Evolutionary conservation across 148 eudicot genomes (phyloP).

Genomic region (Vaccinium vitisidaea): DNA sequence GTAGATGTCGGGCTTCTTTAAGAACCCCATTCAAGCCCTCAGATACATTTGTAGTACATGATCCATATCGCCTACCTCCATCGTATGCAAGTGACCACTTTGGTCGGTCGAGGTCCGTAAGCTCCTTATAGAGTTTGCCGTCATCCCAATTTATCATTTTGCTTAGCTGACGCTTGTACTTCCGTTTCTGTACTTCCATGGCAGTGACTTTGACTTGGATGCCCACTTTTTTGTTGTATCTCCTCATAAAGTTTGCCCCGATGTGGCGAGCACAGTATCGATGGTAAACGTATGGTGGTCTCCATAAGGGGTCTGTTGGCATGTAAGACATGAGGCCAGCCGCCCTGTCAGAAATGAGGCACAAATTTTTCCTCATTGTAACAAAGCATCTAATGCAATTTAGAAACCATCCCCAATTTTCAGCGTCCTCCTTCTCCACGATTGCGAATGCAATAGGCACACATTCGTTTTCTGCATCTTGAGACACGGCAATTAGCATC

Average conservation of each 20-base stretch:
- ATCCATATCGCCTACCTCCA: not conserved
- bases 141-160: too few relatives aligned
- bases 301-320: not conserved
- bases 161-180: not conserved
- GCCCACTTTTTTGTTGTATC: not conserved
- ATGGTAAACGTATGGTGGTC: not conserved
- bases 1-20: too few relatives aligned
- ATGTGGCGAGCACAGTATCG: not conserved
- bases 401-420: too few relatives aligned
- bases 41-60: not conserved
- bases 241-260: not conserved
- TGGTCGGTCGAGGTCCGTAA: not conserved
- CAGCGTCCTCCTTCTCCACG: too few relatives aligned
- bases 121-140: too few relatives aligned
- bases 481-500: too few relatives aligned
- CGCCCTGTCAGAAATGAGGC: not conserved
- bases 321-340: not conserved
- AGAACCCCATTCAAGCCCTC: not conserved
- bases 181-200: not conserved
- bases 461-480: too few relatives aligned
- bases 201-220: not conserved
- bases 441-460: too few relatives aligned
- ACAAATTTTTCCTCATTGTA: too few relatives aligned
- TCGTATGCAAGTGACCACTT: not conserved
- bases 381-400: too few relatives aligned